Base-by-base conservation (phyloP, 176 grass and related monocot genomes). In the Metroxylon sagu region DNA sequence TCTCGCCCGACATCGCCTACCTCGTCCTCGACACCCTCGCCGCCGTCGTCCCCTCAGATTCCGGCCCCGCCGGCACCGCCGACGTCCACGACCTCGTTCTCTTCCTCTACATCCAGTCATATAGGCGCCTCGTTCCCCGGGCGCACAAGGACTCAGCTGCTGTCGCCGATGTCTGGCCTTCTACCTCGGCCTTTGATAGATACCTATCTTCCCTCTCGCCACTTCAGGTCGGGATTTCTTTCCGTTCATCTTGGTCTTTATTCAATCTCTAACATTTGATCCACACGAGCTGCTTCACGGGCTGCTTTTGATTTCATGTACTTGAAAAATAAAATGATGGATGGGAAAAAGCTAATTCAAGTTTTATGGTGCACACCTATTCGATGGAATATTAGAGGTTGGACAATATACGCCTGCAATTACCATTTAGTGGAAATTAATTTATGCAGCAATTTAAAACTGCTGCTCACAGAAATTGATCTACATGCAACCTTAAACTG, bases 201-300 rank as follows among this genome's bases (percentile, higher is more conserved):
- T 98, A 89, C 83, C 70, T 98, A 2, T 92, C 88, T 23, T 82
- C 85, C 6, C 93, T 98, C 59, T 98, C 93, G 49, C 87, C 93
- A 58, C 81, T 98, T 70, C 93, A 98, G 93, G 93, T 98, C 19
- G 74, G 29, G n/a, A 23, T 55, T 14, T 39, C 21, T 54, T 19
- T 55, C 6, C 16, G 16, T 54, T 19, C 35, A 12, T 16, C 17
- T 15, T 4, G 3, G 3, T 26, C 2, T 51, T 50, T 6, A 1
- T 50, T 26, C 2, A 4, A 5, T 26, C 19, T 5, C 39, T 27
- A 39, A 76, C 50, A 12, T 43, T 43, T 10, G 35, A 14, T 43
- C 35, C 8, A 43, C 8, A 43, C 35, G 2, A 43, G 35, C 35
- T 43, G 10, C 35, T 10, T 12, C 12, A 12, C 8, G 12, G 0